Evolutionary conservation across 306 rosid species (phyloP), one percentile per base, ranked within the genome.

Genomic region (Vicia sativa): DNA sequence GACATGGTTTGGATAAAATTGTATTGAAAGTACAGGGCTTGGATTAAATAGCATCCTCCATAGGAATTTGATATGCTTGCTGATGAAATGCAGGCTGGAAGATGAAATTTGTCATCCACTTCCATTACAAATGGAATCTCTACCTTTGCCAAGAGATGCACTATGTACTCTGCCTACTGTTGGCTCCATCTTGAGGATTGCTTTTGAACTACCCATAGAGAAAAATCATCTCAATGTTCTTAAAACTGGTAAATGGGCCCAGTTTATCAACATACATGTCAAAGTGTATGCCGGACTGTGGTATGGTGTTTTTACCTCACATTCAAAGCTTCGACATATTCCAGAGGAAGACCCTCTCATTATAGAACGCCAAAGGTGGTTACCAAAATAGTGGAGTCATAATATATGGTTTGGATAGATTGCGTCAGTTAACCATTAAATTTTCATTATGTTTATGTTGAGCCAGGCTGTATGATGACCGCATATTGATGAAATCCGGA

Each of bases 111-210:
- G 49, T 10, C 35, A 70, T 60, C 83, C 85, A 5, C 82, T 80
- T 66, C 85, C 85, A 29, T 59, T 87, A 50, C 85, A 82, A 9
- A 28, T 59, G 29, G 96, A 84, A 41, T 46, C 70, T 4, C 13
- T 42, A 53, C 42, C 81, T 55, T 49, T 83, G 67, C 29, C 82
- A 39, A 80, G 85, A 74, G 91, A 86, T 34, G 13, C 67, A 9
- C 44, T 85, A 12, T 63, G 81, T 74, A 75, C 76, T 23, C 72
- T 93, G 0, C 97, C 97, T 46, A 16, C 68, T 0, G 65, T 83
- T 73, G 96, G 91, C 50, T 74, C 95, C 9, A 76, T 88, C 46
- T 55, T 93, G 56, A 77, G 83, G 77, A 62, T 93, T 74, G 46
- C 26, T 0, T 64, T 69, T 69, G 81, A 82, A 62, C 54, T 6